Evolutionary conservation across 306 rosid genomes (phyloP), one percentile per base, ranked within the genome.

Genomic region (Malus orientalis): DNA sequence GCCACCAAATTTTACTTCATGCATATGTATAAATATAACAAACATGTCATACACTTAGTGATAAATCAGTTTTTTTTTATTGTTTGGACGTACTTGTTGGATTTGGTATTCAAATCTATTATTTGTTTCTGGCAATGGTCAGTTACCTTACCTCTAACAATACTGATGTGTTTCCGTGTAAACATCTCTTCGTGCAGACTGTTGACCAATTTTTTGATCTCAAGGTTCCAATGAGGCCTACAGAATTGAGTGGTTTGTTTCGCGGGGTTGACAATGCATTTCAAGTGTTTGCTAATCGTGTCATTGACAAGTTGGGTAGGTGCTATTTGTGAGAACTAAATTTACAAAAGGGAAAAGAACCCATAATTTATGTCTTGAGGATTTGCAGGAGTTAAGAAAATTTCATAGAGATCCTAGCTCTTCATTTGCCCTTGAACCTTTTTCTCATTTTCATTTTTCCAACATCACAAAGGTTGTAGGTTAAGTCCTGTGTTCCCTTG

Each of bases 201-300:
- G 93, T 92, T 67, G 99, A 95, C 84, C 99, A 95, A 71, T 95
- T 95, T 85, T 95, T 95, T 58, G 89, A 84, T 75, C 92, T 90
- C 59, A 93, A 95, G 84, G 99, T 95, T 81, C 99, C 99, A 60
- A 95, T 95, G 99, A 85, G 99, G 84, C 75, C 90, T 82, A 77
- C 97, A 73, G 99, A 95, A 80, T 76, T 95, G 85, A 92, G 78
- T 84, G 76, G 96, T 84, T 80, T 95, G 88, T 89, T 90, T 80
- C 97, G 99, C 36, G 99, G 99, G 71, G 86, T 95, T 5, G 99
- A 95, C 87, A 95, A 95, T 87, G 97, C 93, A 47, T 93, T 92
- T 87, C 99, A 95, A 81, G 91, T 85, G 47, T 95, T 89, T 85
- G 90, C 91, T 36, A 92, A 88, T 75, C 85, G 69, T 62, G 92